phyloP scores from a whole-genome alignment of 2,329 filamentous ascomycete species.

The Fusarium buharicum region DNA sequence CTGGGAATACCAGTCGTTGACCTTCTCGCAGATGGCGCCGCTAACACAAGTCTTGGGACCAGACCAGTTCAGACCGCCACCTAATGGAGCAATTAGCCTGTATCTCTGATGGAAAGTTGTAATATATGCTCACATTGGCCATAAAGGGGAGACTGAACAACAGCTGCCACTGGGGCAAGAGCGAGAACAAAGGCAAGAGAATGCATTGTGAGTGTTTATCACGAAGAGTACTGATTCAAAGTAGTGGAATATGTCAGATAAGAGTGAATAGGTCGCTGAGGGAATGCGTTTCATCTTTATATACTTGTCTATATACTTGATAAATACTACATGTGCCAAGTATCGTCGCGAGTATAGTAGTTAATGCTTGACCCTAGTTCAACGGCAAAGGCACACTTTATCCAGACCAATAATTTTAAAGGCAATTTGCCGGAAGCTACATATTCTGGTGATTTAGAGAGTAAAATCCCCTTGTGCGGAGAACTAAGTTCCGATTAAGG shows the following conservation, averaged over 20 bases:
- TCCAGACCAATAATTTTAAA: background rate
- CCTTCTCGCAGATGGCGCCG: constrained; percentile 17
- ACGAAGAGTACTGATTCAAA: too few relatives aligned
- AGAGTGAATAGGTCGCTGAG: background rate
- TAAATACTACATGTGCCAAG: too few relatives aligned
- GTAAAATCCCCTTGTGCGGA: constrained; percentile 8
- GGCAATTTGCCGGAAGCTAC: constrained; percentile 6
- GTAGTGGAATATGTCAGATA: background rate
- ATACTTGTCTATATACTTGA: background rate
- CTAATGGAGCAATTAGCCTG: background rate
- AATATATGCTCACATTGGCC: constrained; percentile 12
- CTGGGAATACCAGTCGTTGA: constrained; percentile 24
- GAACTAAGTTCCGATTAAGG: constrained; percentile 25
- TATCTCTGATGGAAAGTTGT: too few relatives aligned
- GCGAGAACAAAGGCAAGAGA: constrained; percentile 11
- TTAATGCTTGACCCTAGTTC: background rate
- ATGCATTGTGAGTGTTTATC: constrained; percentile 5
- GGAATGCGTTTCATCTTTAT: constrained; percentile 2
- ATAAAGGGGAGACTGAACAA: constrained; percentile 19
- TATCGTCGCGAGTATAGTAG: background rate
- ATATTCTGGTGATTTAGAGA: background rate
- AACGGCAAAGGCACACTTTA: background rate
- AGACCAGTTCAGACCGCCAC: constrained; percentile 1
- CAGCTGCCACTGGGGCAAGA: constrained; percentile 6
- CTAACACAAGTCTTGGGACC: constrained; percentile 7